A percentile compares a stretch with the other conserved stretches of the same genome.
Conservation (phyloP, 2,329 filamentous ascomycete genomes). For the Talaromyces sp. region DNA sequence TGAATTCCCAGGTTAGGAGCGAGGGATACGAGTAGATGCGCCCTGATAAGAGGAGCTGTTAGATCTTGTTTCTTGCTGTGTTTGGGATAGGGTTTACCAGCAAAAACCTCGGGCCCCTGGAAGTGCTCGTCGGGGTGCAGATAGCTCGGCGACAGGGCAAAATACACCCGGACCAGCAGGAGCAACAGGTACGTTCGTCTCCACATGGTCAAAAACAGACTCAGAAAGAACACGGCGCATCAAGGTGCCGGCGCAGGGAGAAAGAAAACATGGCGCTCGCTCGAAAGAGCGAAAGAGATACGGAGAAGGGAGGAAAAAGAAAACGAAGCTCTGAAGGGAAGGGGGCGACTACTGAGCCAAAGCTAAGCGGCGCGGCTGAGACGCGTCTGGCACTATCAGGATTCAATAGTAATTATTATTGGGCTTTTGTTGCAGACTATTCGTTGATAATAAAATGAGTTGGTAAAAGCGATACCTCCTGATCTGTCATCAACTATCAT, state of each 20-base stretch:
- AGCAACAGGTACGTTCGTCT: slow-evolving; percentile 81
- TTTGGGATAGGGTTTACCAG: slow-evolving; percentile 57
- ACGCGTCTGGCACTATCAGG: too few species aligned
- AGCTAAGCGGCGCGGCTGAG: not conserved
- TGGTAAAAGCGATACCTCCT: not conserved
- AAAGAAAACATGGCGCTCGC: not conserved
- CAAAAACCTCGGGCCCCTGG: slow-evolving; percentile 94
- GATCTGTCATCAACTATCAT: not conserved
- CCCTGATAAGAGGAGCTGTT: slow-evolving; percentile 50
- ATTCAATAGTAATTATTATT: too few species aligned
- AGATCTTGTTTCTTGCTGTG: not conserved
- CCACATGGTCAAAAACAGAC: slow-evolving; percentile 61
- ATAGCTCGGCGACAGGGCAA: slow-evolving; percentile 91
- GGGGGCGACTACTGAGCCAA: not conserved
- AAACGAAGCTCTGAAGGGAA: not conserved
- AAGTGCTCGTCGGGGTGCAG: slow-evolving; percentile 99
- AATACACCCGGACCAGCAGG: slow-evolving; percentile 82
- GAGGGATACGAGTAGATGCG: slow-evolving; percentile 90
- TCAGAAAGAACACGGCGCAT: not conserved
- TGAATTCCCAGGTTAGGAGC: slow-evolving; percentile 93
- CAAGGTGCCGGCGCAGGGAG: not conserved
- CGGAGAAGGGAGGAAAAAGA: not conserved
- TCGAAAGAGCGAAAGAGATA: not conserved
- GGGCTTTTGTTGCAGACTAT: not conserved
- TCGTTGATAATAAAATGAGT: too few species aligned